Base-by-base conservation (phyloP, 2,329 filamentous ascomycete genomes). In the Cyphellophora europaea region DNA sequence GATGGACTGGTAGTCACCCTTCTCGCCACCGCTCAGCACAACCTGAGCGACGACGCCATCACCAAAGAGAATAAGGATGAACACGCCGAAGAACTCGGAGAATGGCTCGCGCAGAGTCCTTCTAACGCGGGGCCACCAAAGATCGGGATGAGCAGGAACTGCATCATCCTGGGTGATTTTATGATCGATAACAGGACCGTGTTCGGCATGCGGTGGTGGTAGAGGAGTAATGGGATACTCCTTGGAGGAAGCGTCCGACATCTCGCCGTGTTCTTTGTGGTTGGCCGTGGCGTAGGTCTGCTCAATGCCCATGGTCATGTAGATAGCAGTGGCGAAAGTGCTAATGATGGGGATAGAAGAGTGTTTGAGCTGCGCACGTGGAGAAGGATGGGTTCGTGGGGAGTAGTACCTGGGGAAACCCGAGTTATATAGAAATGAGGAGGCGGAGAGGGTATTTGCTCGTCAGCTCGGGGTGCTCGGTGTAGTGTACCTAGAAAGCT, bases 1-100 rank as follows among this genome's bases (percentile, higher is more conserved):
- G 27, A 71, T 70, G 4, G 66, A 71, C 44, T 71, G 67, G 45
- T 71, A 71, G 39, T 61, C 53, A 6, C 63, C 62, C 37, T 61
- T 63, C 34, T 55, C 41, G n/a, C 47, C 52, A 27, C 53, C 44
- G 39, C 72, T 77, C 10, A 84, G 65, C 0, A 75, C 59, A 1
- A 82, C 78, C 53, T 84, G 80, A 3, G 79, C 79, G 13, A 83
- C 75, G 36, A 74, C 74, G n/a, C 77, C 79, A 41, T 83, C 72
- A 3, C 79, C 79, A 48, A 84, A 84, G 27, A 83, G 57, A 39
- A 84, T 63, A 42, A 84, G 56, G 36, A 79, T 68, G 61, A 84
- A 77, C 10, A 74, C 78, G 5, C 77, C 78, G 32, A 79, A 69
- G 57, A 82, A 82, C 46, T 83, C 77, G 1, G 74, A 73, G 44